Conservation (phyloP, 2,329 filamentous ascomycete species). For the Hymenoscyphus repandus region DNA sequence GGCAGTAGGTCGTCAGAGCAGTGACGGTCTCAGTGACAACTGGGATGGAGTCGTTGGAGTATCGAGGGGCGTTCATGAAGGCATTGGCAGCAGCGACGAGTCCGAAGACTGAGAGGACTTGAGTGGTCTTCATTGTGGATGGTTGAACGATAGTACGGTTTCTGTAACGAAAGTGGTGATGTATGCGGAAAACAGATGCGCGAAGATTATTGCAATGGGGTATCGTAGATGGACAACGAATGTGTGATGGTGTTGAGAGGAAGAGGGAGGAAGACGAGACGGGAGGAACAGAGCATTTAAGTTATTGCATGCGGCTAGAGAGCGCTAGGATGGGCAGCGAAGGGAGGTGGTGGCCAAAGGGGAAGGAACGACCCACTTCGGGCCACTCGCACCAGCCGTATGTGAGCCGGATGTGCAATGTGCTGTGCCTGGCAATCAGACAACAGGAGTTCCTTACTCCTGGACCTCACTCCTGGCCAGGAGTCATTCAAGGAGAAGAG, state of each 20-base stretch:
- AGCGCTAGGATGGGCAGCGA: too few species aligned
- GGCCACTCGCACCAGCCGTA: background rate
- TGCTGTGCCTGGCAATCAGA: too few species aligned
- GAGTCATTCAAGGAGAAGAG: too few species aligned
- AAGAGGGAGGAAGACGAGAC: background rate
- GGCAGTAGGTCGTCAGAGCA: constrained; percentile 44
- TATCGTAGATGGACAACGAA: constrained; percentile 5
- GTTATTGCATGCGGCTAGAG: too few species aligned
- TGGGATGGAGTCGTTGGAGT: too few species aligned
- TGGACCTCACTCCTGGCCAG: too few species aligned
- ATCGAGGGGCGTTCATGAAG: too few species aligned
- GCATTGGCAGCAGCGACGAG: constrained; percentile 24
- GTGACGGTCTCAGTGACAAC: background rate
- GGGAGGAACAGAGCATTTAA: background rate
- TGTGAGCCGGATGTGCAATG: too few species aligned
- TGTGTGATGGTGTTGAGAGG: background rate
- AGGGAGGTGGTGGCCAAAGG: background rate
- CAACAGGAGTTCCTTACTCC: too few species aligned
- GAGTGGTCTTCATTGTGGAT: constrained; percentile 11
- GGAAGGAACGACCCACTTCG: constrained; percentile 2
- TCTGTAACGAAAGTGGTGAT: constrained; percentile 8
- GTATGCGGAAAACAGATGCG: background rate
- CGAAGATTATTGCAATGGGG: background rate
- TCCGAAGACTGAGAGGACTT: constrained; percentile 31
- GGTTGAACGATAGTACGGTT: constrained; percentile 9